Evolutionary conservation across 345 rosid genomes (phyloP).

Genomic region (Clausena lansium): DNA sequence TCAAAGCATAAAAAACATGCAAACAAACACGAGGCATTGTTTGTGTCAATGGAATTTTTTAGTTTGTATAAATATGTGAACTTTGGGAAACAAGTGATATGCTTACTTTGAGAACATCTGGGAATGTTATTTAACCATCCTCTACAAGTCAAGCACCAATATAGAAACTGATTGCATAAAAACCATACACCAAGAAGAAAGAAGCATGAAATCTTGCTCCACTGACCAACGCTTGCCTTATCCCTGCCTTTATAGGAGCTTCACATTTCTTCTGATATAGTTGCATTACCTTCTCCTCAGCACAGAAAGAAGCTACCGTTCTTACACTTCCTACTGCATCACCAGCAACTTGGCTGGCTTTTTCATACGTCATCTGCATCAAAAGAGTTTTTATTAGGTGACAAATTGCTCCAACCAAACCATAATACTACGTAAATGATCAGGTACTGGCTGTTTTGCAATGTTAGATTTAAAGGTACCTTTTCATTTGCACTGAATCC

Average conservation of each 20-base stretch:
- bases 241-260: slow-evolving; percentile 68
- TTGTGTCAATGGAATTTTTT: background rate
- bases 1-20: slow-evolving; percentile 73
- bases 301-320: slow-evolving; percentile 84
- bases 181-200: slow-evolving; percentile 48
- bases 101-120: slow-evolving; percentile 61
- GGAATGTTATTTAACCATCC: slow-evolving; percentile 47
- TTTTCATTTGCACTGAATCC: slow-evolving; percentile 81
- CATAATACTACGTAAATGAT: background rate
- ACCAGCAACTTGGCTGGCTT: slow-evolving; percentile 84
- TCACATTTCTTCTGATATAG: slow-evolving; percentile 75
- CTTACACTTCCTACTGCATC: slow-evolving; percentile 89
- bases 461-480: slow-evolving; percentile 32
- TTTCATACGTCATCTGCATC: slow-evolving; percentile 72
- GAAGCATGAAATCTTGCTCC: slow-evolving; percentile 67
- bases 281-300: slow-evolving; percentile 78
- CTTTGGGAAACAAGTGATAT: background rate
- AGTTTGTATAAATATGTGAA: background rate
- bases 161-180: slow-evolving; percentile 68
- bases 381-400: background rate
- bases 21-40: background rate
- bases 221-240: slow-evolving; percentile 63
- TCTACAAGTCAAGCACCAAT: slow-evolving; percentile 68
- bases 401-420: background rate
- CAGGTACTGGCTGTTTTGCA: background rate